Evolutionary conservation across 148 eudicot genomes (phyloP).

Genomic region (Nepenthes mirabilis): DNA sequence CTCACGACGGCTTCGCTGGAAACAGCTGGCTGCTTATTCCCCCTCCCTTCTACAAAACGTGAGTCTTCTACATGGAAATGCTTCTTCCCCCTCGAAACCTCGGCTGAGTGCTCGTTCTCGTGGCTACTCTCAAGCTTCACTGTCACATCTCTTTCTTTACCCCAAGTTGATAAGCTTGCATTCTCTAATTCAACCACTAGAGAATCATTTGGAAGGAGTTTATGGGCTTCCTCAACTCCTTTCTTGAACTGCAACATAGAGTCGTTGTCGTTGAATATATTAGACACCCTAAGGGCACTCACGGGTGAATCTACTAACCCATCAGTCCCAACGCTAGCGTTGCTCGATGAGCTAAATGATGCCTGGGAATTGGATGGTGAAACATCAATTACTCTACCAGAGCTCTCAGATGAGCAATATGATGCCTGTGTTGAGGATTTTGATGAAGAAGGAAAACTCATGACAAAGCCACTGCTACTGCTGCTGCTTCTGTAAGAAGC

Average conservation of each 20-base stretch:
- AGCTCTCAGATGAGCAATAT: conserved; percentile 19
- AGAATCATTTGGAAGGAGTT: conserved; percentile 35
- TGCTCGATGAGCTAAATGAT: conserved; percentile 19
- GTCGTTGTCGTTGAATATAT: conserved; percentile 38
- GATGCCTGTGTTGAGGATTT: conserved; percentile 6
- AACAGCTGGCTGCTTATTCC: conserved; percentile 55
- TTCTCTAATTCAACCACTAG: conserved; percentile 11
- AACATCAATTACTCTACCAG: conserved; percentile 11
- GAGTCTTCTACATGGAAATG: conserved; percentile 26
- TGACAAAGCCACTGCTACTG: conserved; percentile 1
- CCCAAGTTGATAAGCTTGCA: conserved; percentile 3
- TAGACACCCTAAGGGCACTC: conserved; percentile 33
- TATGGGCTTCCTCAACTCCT: conserved; percentile 53
- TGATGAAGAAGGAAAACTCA: conserved; percentile 12
- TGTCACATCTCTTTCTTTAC: conserved; percentile 3
- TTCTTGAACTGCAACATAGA: conserved; percentile 45
- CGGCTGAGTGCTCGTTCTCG: conserved; percentile 5
- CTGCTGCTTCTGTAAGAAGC: conserved; percentile 1
- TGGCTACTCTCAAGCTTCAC: conserved; percentile 15
- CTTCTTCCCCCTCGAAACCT: conserved; percentile 32
- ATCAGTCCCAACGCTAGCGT: conserved; percentile 17
- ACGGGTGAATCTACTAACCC: conserved; percentile 30
- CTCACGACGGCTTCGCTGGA: conserved; percentile 43
- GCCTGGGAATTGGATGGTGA: conserved; percentile 11
- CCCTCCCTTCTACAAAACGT: conserved; percentile 33